Evolutionary conservation across 2,329 filamentous ascomycete species (phyloP), one percentile per base, ranked within the genome.

Genomic region (Rosellinia necatrix): DNA sequence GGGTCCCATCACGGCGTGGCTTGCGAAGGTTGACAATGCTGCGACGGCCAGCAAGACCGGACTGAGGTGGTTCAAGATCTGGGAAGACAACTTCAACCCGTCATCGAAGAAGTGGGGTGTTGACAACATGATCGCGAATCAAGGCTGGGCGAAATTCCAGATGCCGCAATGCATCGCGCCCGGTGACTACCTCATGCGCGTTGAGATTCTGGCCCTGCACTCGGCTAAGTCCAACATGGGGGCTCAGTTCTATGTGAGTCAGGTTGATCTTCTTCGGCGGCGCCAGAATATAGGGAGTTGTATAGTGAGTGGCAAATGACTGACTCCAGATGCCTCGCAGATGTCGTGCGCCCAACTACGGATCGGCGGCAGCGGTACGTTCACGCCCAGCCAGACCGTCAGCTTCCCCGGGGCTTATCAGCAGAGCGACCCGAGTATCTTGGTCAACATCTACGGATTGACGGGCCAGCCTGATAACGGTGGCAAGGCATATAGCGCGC

Each of bases 11-110:
- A 77, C 80, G 43, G 76, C 78, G 2, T 83, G 81, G 70, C 72
- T 83, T 21, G 76, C 78, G 41, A 80, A 81, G 68, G 81, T 84
- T 3, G 72, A 76, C 64, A 76, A 81, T 60, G 80, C 81, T 5
- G 75, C 76, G 6, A 72, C 74, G 2, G 72, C 78, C 7, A 68
- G 69, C 53, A 70, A 72, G 61, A 69, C 63, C 3, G 74, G 76
- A 3, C 71, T 76, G 15, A 71, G 73, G 51, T 83, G 79, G 80
- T 82, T 83, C 74, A 84, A 83, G 74, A 75, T 84, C 64, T 78
- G 75, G 68, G 74, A 80, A 58, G 78, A 82, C 60, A 76, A 75
- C 5, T 76, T 78, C 62, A 71, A 78, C 64, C 67, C 71, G 4
- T 65, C 68, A 34, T 72, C 68, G 44, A 75, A 74, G 63, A 72